Evolutionary conservation across 768 basidiomycete genomes (phyloP), one percentile per base, ranked within the genome.

Genomic region (Chalciporus pseudorubinellus): DNA sequence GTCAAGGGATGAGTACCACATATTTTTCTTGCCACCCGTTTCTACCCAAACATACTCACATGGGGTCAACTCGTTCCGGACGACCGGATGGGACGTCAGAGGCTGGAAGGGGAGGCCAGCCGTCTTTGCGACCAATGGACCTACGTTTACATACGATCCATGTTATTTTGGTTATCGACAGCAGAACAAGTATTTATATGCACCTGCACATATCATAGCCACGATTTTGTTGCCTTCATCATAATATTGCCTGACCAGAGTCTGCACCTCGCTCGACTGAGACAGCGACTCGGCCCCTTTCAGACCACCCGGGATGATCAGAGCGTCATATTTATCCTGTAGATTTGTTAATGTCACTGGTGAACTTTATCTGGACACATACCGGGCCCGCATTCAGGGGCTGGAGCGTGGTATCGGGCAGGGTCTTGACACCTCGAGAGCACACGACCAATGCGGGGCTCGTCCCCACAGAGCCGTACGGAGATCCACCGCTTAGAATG

Each of bases 131-230:
- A 81, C 78, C 31, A 90, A 72, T 42, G 82, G 83, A n/a, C 88
- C 88, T 89, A 57, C 6, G 16, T 7, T 13, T 5, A 9, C 18
- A 18, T 28, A 19, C 20, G 20, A 26, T 12, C 12, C 8, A 26
- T 14, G 9, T 48, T 12, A 28, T 11, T n/a, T 39, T 48, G 11
- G 24, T 13, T 19, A 31, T 13, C 19, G 11, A 20, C 7, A 19
- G 9, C 20, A 3, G 13, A 39, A 22, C 44, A 19, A 14, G 10
- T 19, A 22, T 33, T 46, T 43, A 3, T 6, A 65, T 76, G 29
- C 47, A 84, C 89, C 89, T 45, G 90, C 90, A 60, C 90, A 92
- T 41, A 92, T 89, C 89, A 92, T 90, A 1, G 83, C 90, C 21
- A 92, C 85, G 40, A 87, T 63, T 18, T 64, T 70, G 20, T 55